Evolutionary conservation across 164 flowering plant genomes (phyloP).

Genomic region (Macadamia integrifolia): DNA sequence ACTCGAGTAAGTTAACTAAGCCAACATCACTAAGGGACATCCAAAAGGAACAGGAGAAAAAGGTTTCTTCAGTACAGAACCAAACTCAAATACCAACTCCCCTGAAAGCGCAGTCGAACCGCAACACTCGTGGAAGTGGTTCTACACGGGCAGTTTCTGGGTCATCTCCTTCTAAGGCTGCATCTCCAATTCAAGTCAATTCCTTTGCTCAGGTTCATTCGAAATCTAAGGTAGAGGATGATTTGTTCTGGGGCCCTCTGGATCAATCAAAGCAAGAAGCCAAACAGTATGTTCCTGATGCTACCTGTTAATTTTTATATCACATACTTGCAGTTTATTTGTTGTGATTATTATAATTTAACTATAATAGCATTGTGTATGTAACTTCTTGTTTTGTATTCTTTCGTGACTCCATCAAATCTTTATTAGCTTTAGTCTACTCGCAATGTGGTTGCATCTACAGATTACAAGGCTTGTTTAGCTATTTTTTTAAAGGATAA

Average conservation of each 20-base stretch:
- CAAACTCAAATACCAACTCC: conserved; percentile 37
- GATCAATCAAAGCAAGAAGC: conserved; percentile 64
- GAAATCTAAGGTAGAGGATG: conserved; percentile 74
- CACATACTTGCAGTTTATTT: too few relatives aligned
- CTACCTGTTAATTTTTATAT: too few relatives aligned
- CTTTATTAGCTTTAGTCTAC: background rate
- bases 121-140: conserved; percentile 41
- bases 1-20: conserved; percentile 56
- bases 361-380: background rate
- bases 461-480: too few relatives aligned
- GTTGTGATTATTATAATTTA: background rate
- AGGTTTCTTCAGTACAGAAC: conserved; percentile 27
- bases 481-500: too few relatives aligned
- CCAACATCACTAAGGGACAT: conserved; percentile 85
- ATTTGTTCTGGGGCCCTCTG: conserved; percentile 91
- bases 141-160: conserved; percentile 49
- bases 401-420: background rate
- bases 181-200: conserved; percentile 45
- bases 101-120: conserved; percentile 53
- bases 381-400: background rate
- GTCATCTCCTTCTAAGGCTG: conserved; percentile 58
- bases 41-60: conserved; percentile 75
- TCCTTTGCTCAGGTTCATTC: conserved; percentile 39
- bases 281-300: conserved; percentile 47
- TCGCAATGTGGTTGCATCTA: too few relatives aligned